A percentile compares a stretch with the other conserved stretches of the same genome.
Evolutionary conservation across 805 yeast species (phyloP).

Genomic region (Saccharomycopsis babjevae): DNA sequence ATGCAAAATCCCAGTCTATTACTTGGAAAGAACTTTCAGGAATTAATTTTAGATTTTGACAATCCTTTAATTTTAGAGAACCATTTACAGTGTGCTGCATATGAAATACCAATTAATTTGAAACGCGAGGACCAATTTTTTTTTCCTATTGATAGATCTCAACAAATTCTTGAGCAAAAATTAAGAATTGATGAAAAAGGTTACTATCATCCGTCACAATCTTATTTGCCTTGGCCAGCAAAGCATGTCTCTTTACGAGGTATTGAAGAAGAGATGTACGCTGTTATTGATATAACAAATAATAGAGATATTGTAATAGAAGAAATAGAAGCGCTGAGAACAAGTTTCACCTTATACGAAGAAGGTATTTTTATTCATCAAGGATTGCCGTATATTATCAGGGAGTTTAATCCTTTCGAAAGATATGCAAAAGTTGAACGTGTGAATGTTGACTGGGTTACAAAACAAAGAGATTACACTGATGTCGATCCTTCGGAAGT

Average conservation of each 20-base stretch:
- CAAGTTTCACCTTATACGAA: conserved; percentile 79
- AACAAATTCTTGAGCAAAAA: conserved; percentile 30
- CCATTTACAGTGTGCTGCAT: conserved; percentile 92
- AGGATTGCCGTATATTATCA: conserved; percentile 80
- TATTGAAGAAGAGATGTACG: conserved; percentile 69
- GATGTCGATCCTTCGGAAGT: conserved; percentile 82
- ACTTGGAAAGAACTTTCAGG: conserved; percentile 44
- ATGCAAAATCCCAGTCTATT: conserved; percentile 49
- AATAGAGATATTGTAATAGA: conserved; percentile 72
- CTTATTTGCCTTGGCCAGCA: conserved; percentile 76
- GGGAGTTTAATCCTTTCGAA: conserved; percentile 74
- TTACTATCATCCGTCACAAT: conserved; percentile 40
- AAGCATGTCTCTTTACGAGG: conserved; percentile 70
- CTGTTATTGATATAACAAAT: conserved; percentile 84
- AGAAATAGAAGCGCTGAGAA: conserved; percentile 79
- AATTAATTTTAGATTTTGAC: conserved; percentile 48
- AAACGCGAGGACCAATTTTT: conserved; percentile 47
- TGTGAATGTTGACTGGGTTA: conserved; percentile 90
- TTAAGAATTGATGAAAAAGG: conserved; percentile 33
- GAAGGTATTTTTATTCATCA: conserved; percentile 94
- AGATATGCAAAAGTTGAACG: conserved; percentile 75
- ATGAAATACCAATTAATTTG: conserved; percentile 58
- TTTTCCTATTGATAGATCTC: conserved; percentile 19
- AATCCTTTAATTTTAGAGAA: conserved; percentile 58
- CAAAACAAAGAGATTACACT: conserved; percentile 84